phyloP scores from a whole-genome alignment of 192 early-diverging fungal species.

The Dissophora ornata region DNA sequence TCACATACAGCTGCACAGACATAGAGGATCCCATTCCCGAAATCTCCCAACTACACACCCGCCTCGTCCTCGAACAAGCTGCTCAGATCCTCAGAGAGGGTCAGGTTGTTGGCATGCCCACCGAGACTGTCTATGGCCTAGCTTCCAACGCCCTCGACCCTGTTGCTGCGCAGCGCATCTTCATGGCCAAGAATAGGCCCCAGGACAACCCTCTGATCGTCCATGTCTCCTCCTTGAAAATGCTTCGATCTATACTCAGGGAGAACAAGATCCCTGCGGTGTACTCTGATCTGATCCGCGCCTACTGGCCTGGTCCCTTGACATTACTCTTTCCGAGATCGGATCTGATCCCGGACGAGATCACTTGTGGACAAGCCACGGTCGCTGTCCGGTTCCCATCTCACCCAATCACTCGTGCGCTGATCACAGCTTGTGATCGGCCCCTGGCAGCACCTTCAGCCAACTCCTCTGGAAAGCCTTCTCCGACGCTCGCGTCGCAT shows the following conservation, averaged over 20 bases:
- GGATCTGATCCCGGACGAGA: slow-evolving; percentile 73
- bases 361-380: slow-evolving; percentile 86
- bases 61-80: slow-evolving; percentile 56
- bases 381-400: slow-evolving; percentile 94
- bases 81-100: slow-evolving; percentile 65
- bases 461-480: slow-evolving; percentile 94
- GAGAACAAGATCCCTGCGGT: slow-evolving; percentile 71
- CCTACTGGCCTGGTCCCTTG: slow-evolving; percentile 94
- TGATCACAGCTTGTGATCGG: slow-evolving; percentile 84
- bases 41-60: slow-evolving; percentile 33
- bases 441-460: slow-evolving; percentile 99
- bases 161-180: slow-evolving; percentile 80
- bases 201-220: slow-evolving; percentile 98
- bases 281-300: slow-evolving; percentile 74
- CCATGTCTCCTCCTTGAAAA: slow-evolving; percentile 90
- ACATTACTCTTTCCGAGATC: slow-evolving; percentile 89
- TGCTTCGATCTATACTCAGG: slow-evolving; percentile 78
- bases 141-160: slow-evolving; percentile 86
- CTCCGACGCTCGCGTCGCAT: slow-evolving; percentile 91
- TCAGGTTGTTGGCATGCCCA: slow-evolving; percentile 89
- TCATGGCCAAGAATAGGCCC: slow-evolving; percentile 88
- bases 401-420: slow-evolving; percentile 89
- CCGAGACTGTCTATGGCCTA: slow-evolving; percentile 98
- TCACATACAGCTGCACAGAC: slow-evolving; percentile 33
- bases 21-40: slow-evolving; percentile 48